phyloP scores from a whole-genome alignment of 208 protist genomes.

The Acanthamoeba sp. region DNA sequence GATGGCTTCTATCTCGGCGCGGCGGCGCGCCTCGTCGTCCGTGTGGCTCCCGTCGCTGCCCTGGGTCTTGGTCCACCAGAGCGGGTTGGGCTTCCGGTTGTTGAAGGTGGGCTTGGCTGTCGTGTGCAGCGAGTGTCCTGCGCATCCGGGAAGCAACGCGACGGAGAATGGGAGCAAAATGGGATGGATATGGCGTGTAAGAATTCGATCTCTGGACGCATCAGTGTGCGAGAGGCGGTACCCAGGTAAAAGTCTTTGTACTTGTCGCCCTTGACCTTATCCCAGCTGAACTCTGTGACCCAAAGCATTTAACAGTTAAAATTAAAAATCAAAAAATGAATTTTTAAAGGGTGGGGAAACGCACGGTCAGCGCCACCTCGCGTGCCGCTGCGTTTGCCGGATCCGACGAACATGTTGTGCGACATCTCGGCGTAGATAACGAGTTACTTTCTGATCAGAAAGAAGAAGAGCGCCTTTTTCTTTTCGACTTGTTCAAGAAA shows the following conservation, averaged over 20 bases:
- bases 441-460: too few relatives aligned
- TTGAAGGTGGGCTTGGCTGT: constrained; percentile 50
- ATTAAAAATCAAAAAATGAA: background rate
- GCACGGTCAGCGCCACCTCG: constrained; percentile 54
- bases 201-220: background rate
- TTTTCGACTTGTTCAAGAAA: too few relatives aligned
- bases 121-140: constrained; percentile 45
- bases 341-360: background rate
- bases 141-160: too few relatives aligned
- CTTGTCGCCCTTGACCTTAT: constrained; percentile 49
- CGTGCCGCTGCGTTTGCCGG: constrained; percentile 37
- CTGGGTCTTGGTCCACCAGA: constrained; percentile 42
- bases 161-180: too few relatives aligned
- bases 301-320: background rate
- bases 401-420: constrained; percentile 34
- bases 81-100: constrained; percentile 44
- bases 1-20: constrained; percentile 26
- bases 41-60: background rate
- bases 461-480: too few relatives aligned
- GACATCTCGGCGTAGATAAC: background rate
- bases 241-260: constrained; percentile 58
- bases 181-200: too few relatives aligned
- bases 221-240: background rate
- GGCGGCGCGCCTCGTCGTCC: constrained; percentile 10
- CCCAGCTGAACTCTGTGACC: constrained; percentile 36